Percentiles rank a stretch among this genome's conserved stretches.
Evolutionary conservation across 2,329 filamentous ascomycete species (phyloP).

Genomic region (Alternaria burnsii): DNA sequence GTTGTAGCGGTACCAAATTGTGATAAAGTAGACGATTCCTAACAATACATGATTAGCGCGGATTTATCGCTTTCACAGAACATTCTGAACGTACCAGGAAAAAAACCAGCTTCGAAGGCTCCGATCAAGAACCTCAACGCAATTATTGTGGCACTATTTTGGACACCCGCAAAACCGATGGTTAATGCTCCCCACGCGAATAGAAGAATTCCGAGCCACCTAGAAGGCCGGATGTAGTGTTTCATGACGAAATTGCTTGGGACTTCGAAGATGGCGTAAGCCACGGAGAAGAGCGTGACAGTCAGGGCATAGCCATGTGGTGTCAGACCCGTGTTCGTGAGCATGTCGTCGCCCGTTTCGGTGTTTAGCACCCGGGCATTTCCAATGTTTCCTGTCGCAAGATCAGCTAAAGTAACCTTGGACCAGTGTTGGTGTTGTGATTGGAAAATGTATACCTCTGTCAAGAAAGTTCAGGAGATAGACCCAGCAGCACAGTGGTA

Average conservation of each 20-base stretch:
- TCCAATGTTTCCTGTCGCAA: constrained; percentile 57
- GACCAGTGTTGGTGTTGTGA: neutral
- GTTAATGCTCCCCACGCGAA: constrained; percentile 53
- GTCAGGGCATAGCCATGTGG: constrained; percentile 59
- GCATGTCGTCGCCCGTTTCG: constrained; percentile 66
- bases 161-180: constrained; percentile 55
- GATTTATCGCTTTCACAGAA: too few species aligned
- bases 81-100: constrained; percentile 11
- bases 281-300: constrained; percentile 34
- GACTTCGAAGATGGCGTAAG: constrained; percentile 51
- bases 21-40: constrained; percentile 59
- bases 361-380: constrained; percentile 72
- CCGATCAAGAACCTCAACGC: constrained; percentile 52
- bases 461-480: constrained; percentile 12
- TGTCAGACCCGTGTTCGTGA: constrained; percentile 68
- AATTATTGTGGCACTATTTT: constrained; percentile 53
- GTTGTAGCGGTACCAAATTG: constrained; percentile 64
- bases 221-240: constrained; percentile 55
- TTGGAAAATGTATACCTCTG: neutral
- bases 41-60: neutral
- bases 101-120: constrained; percentile 22
- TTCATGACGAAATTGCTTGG: constrained; percentile 69
- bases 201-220: constrained; percentile 52
- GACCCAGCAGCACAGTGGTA: constrained; percentile 10
- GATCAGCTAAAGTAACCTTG: neutral